phyloP scores from a whole-genome alignment of 1,284 basidiomycete genomes.

The Takashimella tepidaria region DNA sequence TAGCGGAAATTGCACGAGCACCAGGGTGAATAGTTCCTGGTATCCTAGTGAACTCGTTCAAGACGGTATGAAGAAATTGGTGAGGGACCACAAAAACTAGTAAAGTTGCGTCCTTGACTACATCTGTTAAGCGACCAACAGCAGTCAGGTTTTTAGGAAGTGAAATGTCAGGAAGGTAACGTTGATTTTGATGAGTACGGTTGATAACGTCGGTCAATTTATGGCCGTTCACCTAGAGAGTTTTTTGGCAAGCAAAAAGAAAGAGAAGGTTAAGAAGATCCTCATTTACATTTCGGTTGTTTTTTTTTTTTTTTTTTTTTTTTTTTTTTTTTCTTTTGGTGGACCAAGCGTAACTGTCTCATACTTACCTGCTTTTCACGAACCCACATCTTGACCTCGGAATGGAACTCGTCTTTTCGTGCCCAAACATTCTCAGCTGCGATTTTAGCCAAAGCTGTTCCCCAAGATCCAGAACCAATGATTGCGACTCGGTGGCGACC shows the following conservation, averaged over 20 bases:
- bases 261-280: not conserved
- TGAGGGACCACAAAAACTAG: conserved; percentile 57
- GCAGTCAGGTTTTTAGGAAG: conserved; percentile 55
- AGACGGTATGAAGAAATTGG: conserved; percentile 46
- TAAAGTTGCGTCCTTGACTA: conserved; percentile 54
- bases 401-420: conserved; percentile 48
- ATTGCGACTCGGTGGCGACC: conserved; percentile 55
- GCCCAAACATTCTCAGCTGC: conserved; percentile 52
- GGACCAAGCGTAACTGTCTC: too few relatives aligned
- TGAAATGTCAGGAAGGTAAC: conserved; percentile 54
- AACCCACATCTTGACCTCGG: conserved; percentile 54
- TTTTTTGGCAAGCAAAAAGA: not conserved
- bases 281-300: too few relatives aligned
- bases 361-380: conserved; percentile 48
- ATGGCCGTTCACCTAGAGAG: conserved; percentile 51
- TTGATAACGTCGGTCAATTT: conserved; percentile 56
- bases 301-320: too few relatives aligned
- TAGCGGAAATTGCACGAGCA: conserved; percentile 51
- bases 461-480: conserved; percentile 55
- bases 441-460: conserved; percentile 56
- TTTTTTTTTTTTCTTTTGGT: too few relatives aligned
- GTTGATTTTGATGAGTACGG: conserved; percentile 55
- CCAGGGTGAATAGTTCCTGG: conserved; percentile 47
- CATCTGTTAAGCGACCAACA: conserved; percentile 50
- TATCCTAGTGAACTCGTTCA: conserved; percentile 43